Evolutionary conservation across 345 rosid species (phyloP), one percentile per base, ranked within the genome.

Genomic region (Eucalyptus erythrocorys): DNA sequence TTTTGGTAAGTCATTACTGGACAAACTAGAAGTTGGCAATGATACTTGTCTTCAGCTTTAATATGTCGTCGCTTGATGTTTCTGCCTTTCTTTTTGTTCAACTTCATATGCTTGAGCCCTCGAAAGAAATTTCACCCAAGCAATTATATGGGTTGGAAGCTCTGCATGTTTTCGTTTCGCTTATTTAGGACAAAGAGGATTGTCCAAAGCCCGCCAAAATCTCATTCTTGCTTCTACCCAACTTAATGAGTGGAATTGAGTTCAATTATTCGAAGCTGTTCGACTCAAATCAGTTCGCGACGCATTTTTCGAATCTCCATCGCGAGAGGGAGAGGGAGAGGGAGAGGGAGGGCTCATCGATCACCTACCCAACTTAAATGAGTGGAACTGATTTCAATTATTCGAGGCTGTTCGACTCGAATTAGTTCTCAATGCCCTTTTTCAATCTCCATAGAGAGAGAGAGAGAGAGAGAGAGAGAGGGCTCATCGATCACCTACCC

Each of bases 161-260:
- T 40, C 93, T 95, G 97, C 92, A 95, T 93, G 57, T 88, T 95
- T 96, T 91, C 88, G 90, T 88, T 94, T 71, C 6, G 26, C 81
- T n/a, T 71, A 34, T 71, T 34, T 8, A 19, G 43, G 26, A 34
- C 81, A 34, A 71, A 76, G 82, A 37, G 45, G 42, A 5, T 37
- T 10, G 82, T 76, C 82, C 82, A 11, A 37, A 37, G 82, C 82
- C 14, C 13, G 12, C 45, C 45, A 71, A 10, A 71, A 37, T 37
- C 27, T 37, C 43, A 5, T 71, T 71, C 80, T 68, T 68, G 80
- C 26, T 34, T n/a, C 64, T 26, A 10, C 14, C 64, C n/a, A 24
- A 57, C 30, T 26, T 26, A 26, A 59, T 55, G 66, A 59, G 64
- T 11, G 26, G 64, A 24, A 57, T 11, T 21, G 13, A 50, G 22